Evolutionary conservation across 1,139 yeast species (phyloP).

Genomic region (Saccharomycopsis hybrid): DNA sequence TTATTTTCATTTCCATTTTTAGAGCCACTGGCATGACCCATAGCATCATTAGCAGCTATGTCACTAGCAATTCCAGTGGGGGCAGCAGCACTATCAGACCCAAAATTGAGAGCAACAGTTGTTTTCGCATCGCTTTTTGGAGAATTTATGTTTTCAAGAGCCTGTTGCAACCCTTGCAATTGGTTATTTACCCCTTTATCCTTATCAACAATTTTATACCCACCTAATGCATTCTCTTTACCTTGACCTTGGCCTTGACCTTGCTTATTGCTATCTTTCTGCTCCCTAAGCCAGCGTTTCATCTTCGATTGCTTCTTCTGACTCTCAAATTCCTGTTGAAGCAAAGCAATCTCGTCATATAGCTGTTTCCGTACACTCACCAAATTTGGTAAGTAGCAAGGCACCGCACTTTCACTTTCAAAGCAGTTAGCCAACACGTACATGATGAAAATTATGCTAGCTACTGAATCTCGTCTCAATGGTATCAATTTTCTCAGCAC

Average conservation of each 20-base stretch:
- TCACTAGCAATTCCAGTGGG: too few relatives aligned
- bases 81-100: neutral
- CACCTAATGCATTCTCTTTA: neutral
- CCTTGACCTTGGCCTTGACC: neutral
- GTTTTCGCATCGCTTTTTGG: neutral
- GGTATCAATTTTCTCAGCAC: constrained; percentile 35
- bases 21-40: too few relatives aligned
- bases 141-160: neutral
- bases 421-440: constrained; percentile 39
- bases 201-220: neutral
- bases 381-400: constrained; percentile 40
- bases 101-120: neutral
- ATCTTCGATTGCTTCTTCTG: neutral
- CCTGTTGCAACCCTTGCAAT: neutral
- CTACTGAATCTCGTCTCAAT: constrained; percentile 41
- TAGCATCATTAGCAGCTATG: neutral
- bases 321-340: constrained; percentile 9
- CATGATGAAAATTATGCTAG: constrained; percentile 38
- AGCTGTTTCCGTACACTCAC: constrained; percentile 37
- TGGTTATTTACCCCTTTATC: neutral
- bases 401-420: constrained; percentile 33
- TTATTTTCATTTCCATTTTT: too few relatives aligned
- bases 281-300: too few relatives aligned
- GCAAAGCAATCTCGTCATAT: constrained; percentile 35
- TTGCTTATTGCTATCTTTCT: neutral